Percentiles rank a stretch among this genome's conserved stretches.
These are phyloP conservation scores for Cryptococcus floricola DNA, from an alignment of 1,284 basidiomycete genomes.

Conservation along the genomic window DNA sequence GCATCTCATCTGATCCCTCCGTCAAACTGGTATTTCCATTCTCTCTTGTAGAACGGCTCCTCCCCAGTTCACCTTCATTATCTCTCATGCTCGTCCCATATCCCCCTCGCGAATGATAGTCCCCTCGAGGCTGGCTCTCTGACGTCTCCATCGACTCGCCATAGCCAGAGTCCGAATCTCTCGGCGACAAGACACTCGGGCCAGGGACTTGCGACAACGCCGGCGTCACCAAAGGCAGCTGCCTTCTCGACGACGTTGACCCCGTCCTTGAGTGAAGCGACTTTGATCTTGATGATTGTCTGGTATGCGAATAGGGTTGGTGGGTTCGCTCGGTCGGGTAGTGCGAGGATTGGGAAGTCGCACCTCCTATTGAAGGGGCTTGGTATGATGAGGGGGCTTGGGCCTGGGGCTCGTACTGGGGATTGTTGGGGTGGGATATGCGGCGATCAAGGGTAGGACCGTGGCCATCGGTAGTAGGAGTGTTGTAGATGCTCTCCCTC, in stretches of 20 bases:
- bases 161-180: constrained; percentile 5
- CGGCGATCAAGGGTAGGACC: constrained; percentile 4
- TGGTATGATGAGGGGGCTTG: too few species aligned
- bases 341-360: neutral
- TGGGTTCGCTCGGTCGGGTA: too few species aligned
- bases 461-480: constrained; percentile 12
- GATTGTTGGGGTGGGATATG: constrained; percentile 1
- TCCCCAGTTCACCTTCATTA: constrained; percentile 1
- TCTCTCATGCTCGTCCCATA: neutral
- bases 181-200: constrained; percentile 6
- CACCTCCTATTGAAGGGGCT: too few species aligned
- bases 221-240: too few species aligned
- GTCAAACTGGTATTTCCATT: constrained; percentile 17
- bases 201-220: neutral
- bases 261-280: too few species aligned
- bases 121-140: constrained; percentile 4
- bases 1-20: constrained; percentile 61
- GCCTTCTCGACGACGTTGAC: too few species aligned
- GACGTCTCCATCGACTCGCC: neutral
- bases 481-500: constrained; percentile 4
- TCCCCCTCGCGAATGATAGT: constrained; percentile 1
- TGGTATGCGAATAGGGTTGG: neutral
- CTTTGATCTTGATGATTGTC: neutral
- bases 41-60: constrained; percentile 6
- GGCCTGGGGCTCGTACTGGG: too few species aligned